phyloP scores from a whole-genome alignment of 2,329 filamentous ascomycete genomes.

The Ciborinia camelliae region DNA sequence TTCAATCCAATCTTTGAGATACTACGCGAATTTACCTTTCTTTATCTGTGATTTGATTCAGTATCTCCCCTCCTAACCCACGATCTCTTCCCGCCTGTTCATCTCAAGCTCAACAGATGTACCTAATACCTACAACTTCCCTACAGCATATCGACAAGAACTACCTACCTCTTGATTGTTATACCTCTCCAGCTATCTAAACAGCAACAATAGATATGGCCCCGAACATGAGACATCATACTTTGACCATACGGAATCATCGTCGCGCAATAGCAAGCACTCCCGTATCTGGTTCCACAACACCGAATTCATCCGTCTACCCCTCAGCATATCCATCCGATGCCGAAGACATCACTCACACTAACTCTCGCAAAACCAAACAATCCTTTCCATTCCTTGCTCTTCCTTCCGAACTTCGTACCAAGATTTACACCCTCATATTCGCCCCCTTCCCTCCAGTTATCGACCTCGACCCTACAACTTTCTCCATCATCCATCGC shows the following conservation, averaged over 20 bases:
- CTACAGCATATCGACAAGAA: not conserved
- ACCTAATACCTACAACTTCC: not conserved
- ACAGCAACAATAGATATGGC: not conserved
- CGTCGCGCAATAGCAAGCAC: not conserved
- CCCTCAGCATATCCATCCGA: conserved; percentile 33
- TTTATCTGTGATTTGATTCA: conserved; percentile 5
- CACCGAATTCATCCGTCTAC: conserved; percentile 25
- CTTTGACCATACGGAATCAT: conserved; percentile 9
- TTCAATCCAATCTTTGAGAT: not conserved
- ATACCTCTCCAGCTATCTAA: not conserved
- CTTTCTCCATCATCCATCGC: conserved; percentile 59
- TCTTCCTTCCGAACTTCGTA: conserved; percentile 66
- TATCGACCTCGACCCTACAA: conserved; percentile 64
- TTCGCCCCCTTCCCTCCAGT: conserved; percentile 53
- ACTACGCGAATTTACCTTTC: not conserved
- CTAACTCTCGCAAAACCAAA: conserved; percentile 10
- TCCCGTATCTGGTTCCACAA: conserved; percentile 19
- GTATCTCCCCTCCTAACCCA: not conserved
- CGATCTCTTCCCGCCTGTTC: not conserved
- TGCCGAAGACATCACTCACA: conserved; percentile 28
- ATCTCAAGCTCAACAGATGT: not conserved
- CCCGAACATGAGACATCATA: conserved; percentile 1
- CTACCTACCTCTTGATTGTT: not conserved
- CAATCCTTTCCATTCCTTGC: conserved; percentile 60
- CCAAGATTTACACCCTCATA: conserved; percentile 64